Base-by-base conservation (phyloP, 306 rosid genomes). In the Corylus avellana region DNA sequence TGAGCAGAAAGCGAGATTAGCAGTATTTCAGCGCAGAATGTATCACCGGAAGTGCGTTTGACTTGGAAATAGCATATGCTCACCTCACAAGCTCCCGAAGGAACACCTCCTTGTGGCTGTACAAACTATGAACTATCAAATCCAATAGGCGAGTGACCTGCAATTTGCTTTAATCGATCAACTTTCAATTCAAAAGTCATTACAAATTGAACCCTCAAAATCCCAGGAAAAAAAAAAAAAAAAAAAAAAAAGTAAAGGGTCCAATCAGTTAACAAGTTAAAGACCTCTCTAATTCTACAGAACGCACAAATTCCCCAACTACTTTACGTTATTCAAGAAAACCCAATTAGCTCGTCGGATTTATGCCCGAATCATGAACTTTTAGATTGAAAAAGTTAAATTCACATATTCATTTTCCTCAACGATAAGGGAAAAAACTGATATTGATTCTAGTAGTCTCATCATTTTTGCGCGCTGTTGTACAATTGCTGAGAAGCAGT, bases 31-130 rank as follows among this genome's bases (percentile, higher is more conserved):
- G 35, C 11, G 11, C 2, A 59, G 32, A 59, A 25, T 59, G 66
- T 25, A 49, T 58, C 54, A 59, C 16, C 16, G 14, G 20, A 20
- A 69, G 27, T 3, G 35, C 9, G 4, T 32, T 39, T 13, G 8
- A 67, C 18, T 39, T 25, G 72, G 39, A 54, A 32, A 6, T 51
- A 18, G 47, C 37, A 35, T 51, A 51, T 63, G 68, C 56, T 86
- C 70, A 93, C 98, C 98, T 91, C 75, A 93, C 98, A 69, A 93
- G 95, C 91, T 93, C 98, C 29, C 98, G 78, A 49, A 93, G 97
- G 81, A 93, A 93, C 70, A 93, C 97, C 80, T 93, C 97, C 84
- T 91, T 93, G 89, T 93, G 95, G 86, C 98, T 93, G 49, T 93
- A 93, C 11, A 93, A 84, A 89, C 98, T 93, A 82, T 93, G 98